Evolutionary conservation across 75 land plant species (phyloP).

Genomic region (Selaginella tamariscina): DNA sequence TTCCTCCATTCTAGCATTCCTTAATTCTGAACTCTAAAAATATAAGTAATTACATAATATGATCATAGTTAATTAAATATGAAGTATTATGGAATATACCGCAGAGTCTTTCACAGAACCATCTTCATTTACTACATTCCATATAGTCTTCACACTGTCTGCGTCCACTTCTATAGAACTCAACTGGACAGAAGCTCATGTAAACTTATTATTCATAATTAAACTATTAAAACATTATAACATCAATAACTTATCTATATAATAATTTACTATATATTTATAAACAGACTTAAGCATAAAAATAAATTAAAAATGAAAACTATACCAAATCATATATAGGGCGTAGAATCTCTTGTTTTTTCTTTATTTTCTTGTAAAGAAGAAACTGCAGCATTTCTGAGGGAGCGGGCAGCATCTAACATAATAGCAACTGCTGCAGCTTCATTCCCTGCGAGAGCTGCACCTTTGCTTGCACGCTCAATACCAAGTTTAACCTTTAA

Average conservation of each 20-base stretch:
- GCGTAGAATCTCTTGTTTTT: constrained; percentile 11
- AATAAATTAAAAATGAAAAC: neutral
- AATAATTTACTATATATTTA: neutral
- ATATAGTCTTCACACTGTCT: constrained; percentile 22
- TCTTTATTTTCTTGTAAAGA: constrained; percentile 18
- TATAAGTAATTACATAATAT: neutral
- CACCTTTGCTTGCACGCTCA: constrained; percentile 18
- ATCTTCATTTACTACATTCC: constrained; percentile 27
- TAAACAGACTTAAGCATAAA: neutral
- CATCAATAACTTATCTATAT: neutral
- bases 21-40: constrained; percentile 25
- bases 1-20: constrained; percentile 20
- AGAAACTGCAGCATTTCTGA: constrained; percentile 13
- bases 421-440: constrained; percentile 20
- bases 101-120: constrained; percentile 26
- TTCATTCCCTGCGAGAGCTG: constrained; percentile 17
- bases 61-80: neutral
- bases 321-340: constrained; percentile 25
- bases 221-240: neutral
- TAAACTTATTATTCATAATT: neutral
- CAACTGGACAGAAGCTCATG: constrained; percentile 11
- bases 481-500: constrained; percentile 20
- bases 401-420: constrained; percentile 14
- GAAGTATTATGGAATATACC: constrained; percentile 12
- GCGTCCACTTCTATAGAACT: constrained; percentile 17